Evolutionary conservation across 2,329 filamentous ascomycete genomes (phyloP), one percentile per base, ranked within the genome.

Genomic region (Alternaria atra): DNA sequence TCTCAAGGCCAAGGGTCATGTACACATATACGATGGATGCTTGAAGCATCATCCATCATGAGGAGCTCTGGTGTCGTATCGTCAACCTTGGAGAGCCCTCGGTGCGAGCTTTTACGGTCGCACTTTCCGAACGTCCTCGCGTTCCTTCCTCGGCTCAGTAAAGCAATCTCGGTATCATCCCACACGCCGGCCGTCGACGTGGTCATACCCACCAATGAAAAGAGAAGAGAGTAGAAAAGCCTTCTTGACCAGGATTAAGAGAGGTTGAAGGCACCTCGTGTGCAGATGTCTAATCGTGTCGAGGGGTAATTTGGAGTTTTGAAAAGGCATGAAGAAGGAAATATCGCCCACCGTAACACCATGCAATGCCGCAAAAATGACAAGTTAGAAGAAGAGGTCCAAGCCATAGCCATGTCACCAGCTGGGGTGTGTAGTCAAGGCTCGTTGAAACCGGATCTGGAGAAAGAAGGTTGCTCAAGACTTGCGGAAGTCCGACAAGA

Each of bases 401-500:
- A 57, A 60, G 51, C 62, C 46, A 52, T 51, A 32, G 62, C 59
- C 61, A 48, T 51, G 53, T 37, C 53, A 53, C 47, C 52, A 30
- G 1, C 9, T n/a, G 50, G 46, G 48, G 59, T 60, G 50, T 53
- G 52, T 46, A 25, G 43, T 55, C 37, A 55, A 58, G 58, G 51
- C 51, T 58, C 30, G 9, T 58, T 55, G 39, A 60, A 46, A 34
- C 58, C 53, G 51, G 39, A 20, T 42, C 44, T 17, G 29, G 30
- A 27, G 25, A 25, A n/a, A 25, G 6, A 58, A 47, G 53, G 55
- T 46, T 51, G 62, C 61, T 83, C 80, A 88, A 57, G 86, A 84
- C 79, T 89, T 89, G 77, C 86, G 85, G 84, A 89, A 89, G 75
- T 89, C 86, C 58, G 87, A 69, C 44, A 67, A 58, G 60, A 70